phyloP scores from a whole-genome alignment of 768 basidiomycete genomes.

The Psilocybe cubensis region DNA sequence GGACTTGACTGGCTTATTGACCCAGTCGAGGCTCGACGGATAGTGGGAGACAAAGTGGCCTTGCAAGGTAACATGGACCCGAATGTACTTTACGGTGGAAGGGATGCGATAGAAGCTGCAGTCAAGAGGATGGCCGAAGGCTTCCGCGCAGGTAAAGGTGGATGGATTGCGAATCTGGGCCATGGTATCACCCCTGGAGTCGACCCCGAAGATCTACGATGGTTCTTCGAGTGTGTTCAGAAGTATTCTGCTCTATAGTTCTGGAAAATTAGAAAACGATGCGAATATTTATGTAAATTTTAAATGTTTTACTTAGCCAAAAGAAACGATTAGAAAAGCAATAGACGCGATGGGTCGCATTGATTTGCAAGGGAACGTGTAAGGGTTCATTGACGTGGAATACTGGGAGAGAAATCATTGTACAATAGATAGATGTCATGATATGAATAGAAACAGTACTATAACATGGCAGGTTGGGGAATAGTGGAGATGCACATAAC shows the following conservation, averaged over 20 bases:
- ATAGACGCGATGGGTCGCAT: neutral
- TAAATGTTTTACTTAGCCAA: neutral
- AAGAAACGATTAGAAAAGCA: neutral
- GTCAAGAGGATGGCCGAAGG: conserved; percentile 81
- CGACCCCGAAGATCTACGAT: conserved; percentile 89
- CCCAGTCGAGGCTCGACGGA: conserved; percentile 66
- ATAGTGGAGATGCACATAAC: conserved; percentile 30
- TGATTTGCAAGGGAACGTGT: neutral
- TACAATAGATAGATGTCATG: conserved; percentile 21
- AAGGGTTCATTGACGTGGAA: conserved; percentile 7
- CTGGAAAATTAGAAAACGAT: conserved; percentile 1
- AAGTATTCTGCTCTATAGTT: conserved; percentile 62
- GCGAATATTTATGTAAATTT: conserved; percentile 1
- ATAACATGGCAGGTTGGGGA: conserved; percentile 37
- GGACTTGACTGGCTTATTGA: conserved; percentile 93
- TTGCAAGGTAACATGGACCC: conserved; percentile 97
- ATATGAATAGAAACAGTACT: conserved; percentile 19
- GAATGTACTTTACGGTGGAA: conserved; percentile 81
- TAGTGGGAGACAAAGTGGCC: conserved; percentile 64
- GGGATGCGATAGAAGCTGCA: conserved; percentile 81
- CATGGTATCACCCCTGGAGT: conserved; percentile 98
- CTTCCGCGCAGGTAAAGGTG: conserved; percentile 69
- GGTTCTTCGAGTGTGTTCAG: conserved; percentile 90
- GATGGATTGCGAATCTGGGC: conserved; percentile 98
- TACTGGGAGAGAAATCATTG: conserved; percentile 6